Evolutionary conservation across 345 rosid species (phyloP), one percentile per base, ranked within the genome.

Genomic region (Eucalyptus grandis): DNA sequence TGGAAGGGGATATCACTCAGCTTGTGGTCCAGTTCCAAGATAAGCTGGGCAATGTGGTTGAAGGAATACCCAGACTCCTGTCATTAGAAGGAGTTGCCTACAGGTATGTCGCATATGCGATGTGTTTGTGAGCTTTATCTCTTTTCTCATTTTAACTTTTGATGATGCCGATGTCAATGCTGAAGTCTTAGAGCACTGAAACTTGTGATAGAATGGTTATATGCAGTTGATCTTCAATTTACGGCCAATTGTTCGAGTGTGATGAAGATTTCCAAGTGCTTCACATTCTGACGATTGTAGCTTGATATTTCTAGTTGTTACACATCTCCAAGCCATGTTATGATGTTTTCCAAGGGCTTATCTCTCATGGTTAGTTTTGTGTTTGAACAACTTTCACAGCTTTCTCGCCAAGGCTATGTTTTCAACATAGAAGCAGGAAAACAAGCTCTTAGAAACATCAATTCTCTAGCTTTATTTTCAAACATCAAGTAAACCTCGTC

Each of bases 371-470:
- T 44, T 27, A 49, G 22, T 47, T 85, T 62, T 40, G 82, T 72
- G 86, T 86, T 87, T 91, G 67, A 90, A 19, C 90, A 91, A 91
- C 56, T 65, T 72, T 90, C 90, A 89, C 94, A 98, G 99, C 97
- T 98, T n/a, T n/a, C n/a, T 67, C 95, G 95, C 43, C 95, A 92
- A 93, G 98, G 99, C 54, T 90, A 95, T 90, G 95, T 96, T 92
- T 98, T 97, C 92, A 98, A 98, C 93, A 97, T 96, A 88, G 97
- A 96, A 92, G 99, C 96, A 90, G 99, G 99, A 89, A 97, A 95
- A 82, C 97, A 96, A 94, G 99, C 98, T 82, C 94, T 98, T 81
- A 95, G 96, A 89, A 98, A 96, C 92, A 94, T 98, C 90, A 98
- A 97, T 89, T 93, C 99, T 3, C 72, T 98, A 43, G 95, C 97